phyloP scores from a whole-genome alignment of 179 eudicot genomes.

The Gypsophila paniculata region DNA sequence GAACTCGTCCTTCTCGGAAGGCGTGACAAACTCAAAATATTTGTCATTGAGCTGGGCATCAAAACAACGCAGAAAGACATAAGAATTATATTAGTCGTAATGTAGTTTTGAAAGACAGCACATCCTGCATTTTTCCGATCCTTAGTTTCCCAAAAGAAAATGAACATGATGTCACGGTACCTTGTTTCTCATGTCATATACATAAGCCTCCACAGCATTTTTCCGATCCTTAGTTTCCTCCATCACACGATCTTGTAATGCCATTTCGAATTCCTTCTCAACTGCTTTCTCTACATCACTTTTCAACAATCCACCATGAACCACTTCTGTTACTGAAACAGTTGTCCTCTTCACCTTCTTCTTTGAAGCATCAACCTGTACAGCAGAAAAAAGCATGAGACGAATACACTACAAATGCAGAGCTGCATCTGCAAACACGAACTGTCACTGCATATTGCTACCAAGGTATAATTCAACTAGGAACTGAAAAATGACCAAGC shows the following conservation, averaged over 20 bases:
- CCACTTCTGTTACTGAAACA: constrained; percentile 60
- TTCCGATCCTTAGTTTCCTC: constrained; percentile 90
- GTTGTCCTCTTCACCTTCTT: constrained; percentile 71
- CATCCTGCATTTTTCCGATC: too few species aligned
- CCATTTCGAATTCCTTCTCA: constrained; percentile 93
- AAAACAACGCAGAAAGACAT: neutral
- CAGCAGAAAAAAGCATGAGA: neutral
- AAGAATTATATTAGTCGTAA: too few species aligned
- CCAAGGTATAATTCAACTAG: neutral
- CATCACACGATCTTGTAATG: constrained; percentile 90
- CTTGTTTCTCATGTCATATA: constrained; percentile 92
- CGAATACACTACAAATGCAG: neutral
- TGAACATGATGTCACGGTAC: too few species aligned
- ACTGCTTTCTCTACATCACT: constrained; percentile 71
- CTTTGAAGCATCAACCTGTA: constrained; percentile 71
- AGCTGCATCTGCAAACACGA: neutral
- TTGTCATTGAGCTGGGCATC: constrained; percentile 70
- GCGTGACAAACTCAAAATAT: constrained; percentile 61
- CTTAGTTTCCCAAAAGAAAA: too few species aligned
- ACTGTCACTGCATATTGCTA: neutral
- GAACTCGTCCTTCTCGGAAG: constrained; percentile 66
- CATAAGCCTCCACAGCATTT: constrained; percentile 92
- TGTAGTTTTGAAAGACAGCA: too few species aligned
- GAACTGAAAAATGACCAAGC: neutral
- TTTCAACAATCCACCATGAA: constrained; percentile 57